Evolutionary conservation across 306 rosid genomes (phyloP).

Genomic region (Quercus rubra): DNA sequence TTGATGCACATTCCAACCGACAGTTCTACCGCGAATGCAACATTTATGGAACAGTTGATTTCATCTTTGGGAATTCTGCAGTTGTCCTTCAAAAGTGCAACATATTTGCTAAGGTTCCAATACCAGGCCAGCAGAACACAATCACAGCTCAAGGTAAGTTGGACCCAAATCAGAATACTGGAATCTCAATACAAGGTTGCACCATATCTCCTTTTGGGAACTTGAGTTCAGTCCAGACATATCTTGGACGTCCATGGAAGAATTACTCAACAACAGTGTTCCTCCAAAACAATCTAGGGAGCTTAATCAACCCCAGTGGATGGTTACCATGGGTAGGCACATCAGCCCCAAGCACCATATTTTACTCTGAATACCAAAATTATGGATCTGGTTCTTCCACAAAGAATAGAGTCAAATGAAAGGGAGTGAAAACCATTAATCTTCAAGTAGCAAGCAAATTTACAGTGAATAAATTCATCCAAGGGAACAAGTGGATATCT

Average conservation of each 20-base stretch:
- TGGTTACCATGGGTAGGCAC: conserved; percentile 83
- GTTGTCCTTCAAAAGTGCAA: conserved; percentile 57
- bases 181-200: conserved; percentile 59
- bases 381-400: conserved; percentile 63
- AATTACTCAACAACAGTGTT: conserved; percentile 69
- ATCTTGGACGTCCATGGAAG: conserved; percentile 89
- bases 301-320: conserved; percentile 54
- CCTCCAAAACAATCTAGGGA: conserved; percentile 38
- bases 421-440: conserved; percentile 50
- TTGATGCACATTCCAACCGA: conserved; percentile 54
- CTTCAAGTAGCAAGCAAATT: conserved; percentile 36
- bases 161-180: conserved; percentile 79
- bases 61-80: conserved; percentile 78
- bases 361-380: conserved; percentile 62
- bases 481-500: conserved; percentile 56
- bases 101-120: conserved; percentile 46
- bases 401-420: conserved; percentile 65
- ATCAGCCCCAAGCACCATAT: conserved; percentile 72
- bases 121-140: conserved; percentile 62
- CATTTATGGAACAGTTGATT: conserved; percentile 68
- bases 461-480: conserved; percentile 47
- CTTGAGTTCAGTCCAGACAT: conserved; percentile 49
- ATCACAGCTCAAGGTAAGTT: conserved; percentile 76
- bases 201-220: conserved; percentile 47
- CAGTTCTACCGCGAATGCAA: conserved; percentile 71